phyloP scores from a whole-genome alignment of 2,329 filamentous ascomycete genomes.

The Paecilomyces niveus region DNA sequence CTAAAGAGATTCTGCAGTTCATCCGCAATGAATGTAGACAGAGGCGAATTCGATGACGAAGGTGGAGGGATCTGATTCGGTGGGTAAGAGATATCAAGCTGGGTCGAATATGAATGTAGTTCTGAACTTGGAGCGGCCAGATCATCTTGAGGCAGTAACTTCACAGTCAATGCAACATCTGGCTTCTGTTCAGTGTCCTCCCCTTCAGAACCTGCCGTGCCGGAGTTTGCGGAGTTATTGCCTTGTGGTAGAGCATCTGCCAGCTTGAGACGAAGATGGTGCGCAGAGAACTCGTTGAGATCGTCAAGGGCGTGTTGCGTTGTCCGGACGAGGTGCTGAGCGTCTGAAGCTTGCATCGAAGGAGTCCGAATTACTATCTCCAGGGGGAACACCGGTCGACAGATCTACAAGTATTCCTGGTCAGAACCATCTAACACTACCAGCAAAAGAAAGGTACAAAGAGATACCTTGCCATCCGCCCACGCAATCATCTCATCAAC shows the following conservation, averaged over 20 bases:
- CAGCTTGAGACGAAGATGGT: conserved; percentile 69
- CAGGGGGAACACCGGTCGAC: conserved; percentile 80
- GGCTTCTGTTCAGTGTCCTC: conserved; percentile 15
- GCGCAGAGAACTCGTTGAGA: conserved; percentile 75
- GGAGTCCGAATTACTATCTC: conserved; percentile 70
- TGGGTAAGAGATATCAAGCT: conserved; percentile 71
- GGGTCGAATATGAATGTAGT: conserved; percentile 61
- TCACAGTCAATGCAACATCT: conserved; percentile 60
- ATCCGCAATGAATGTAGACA: conserved; percentile 71
- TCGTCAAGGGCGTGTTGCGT: conserved; percentile 83
- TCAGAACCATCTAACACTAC: conserved; percentile 2
- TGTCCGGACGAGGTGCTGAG: conserved; percentile 65
- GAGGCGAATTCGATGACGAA: conserved; percentile 61
- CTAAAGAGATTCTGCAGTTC: conserved; percentile 72
- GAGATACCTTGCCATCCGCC: conserved; percentile 75
- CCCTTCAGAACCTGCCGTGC: conserved; percentile 1
- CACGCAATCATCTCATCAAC: conserved; percentile 81
- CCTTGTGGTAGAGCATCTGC: conserved; percentile 31
- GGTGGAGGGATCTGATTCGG: conserved; percentile 60
- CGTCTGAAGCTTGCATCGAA: conserved; percentile 58
- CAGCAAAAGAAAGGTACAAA: neutral
- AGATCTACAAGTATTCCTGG: conserved; percentile 52
- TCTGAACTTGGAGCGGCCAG: conserved; percentile 49
- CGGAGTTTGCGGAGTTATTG: conserved; percentile 4
- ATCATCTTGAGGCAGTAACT: conserved; percentile 51